These are phyloP conservation scores for Pinus tabuliformis DNA, from an alignment of 75 land plant genomes.

Conservation along the genomic window DNA sequence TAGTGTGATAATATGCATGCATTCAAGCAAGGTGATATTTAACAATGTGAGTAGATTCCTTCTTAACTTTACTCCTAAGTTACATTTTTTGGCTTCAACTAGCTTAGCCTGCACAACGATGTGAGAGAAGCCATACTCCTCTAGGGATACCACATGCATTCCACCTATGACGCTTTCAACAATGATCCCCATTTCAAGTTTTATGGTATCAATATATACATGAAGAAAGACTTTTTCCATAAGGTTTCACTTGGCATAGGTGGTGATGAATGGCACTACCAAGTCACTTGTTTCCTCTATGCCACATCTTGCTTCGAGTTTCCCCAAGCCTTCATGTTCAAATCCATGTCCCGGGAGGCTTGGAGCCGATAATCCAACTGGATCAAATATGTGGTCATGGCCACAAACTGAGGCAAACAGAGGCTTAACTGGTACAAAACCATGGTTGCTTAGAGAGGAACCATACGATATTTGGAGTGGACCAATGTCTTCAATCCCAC, in stretches of 20 bases:
- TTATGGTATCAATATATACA: constrained; percentile 62
- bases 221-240: constrained; percentile 44
- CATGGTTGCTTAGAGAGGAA: constrained; percentile 71
- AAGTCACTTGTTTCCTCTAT: constrained; percentile 52
- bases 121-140: constrained; percentile 55
- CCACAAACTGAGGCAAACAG: constrained; percentile 26
- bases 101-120: constrained; percentile 20
- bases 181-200: constrained; percentile 49
- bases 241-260: constrained; percentile 29
- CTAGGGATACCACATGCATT: constrained; percentile 62
- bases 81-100: too few species aligned
- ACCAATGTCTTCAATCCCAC: constrained; percentile 31
- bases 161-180: constrained; percentile 73
- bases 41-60: too few species aligned
- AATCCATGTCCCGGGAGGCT: constrained; percentile 48
- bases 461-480: constrained; percentile 59
- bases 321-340: constrained; percentile 29
- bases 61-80: too few species aligned
- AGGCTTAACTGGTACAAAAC: constrained; percentile 50
- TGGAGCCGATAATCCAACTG: constrained; percentile 83
- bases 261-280: constrained; percentile 9
- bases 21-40: too few species aligned
- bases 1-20: too few species aligned
- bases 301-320: constrained; percentile 50
- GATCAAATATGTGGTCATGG: constrained; percentile 74